A percentile compares a stretch with the other conserved stretches of the same genome.
These are phyloP conservation scores for Penstemon newberryi DNA, from an alignment of 257 asterid species.

Conservation along the genomic window DNA sequence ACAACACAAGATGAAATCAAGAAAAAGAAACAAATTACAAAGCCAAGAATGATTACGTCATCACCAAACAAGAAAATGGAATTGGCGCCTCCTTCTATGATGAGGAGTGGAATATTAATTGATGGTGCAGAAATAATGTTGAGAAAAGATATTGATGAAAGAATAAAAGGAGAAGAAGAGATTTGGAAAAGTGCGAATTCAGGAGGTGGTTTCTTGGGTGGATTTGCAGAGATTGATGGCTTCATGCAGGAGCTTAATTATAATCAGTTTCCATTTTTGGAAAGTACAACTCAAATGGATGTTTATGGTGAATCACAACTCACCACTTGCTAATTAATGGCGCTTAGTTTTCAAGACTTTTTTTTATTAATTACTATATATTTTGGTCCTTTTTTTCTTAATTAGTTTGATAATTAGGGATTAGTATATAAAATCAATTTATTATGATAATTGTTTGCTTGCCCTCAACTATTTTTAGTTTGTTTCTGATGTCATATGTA, in stretches of 20 bases:
- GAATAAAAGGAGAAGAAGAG: slow-evolving; percentile 76
- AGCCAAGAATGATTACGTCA: slow-evolving; percentile 22
- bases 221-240: slow-evolving; percentile 54
- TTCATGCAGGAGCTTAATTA: slow-evolving; percentile 42
- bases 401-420: background rate
- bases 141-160: slow-evolving; percentile 33
- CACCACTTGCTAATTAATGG: slow-evolving; percentile 5
- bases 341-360: background rate
- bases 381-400: background rate
- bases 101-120: slow-evolving; percentile 5
- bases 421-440: background rate
- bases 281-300: slow-evolving; percentile 34
- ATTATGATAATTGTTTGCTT: background rate
- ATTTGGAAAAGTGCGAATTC: slow-evolving; percentile 65
- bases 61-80: slow-evolving; percentile 36
- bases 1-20: slow-evolving; percentile 21
- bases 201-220: slow-evolving; percentile 68
- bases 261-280: slow-evolving; percentile 41
- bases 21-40: slow-evolving; percentile 19
- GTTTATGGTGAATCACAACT: slow-evolving; percentile 14
- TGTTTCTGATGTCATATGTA: background rate
- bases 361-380: no score
- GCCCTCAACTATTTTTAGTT: background rate
- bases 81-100: slow-evolving; percentile 1
- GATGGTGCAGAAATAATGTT: slow-evolving; percentile 11